Evolutionary conservation across 495 filamentous ascomycete genomes (phyloP), one percentile per base, ranked within the genome.

Genomic region (Halenospora varia): DNA sequence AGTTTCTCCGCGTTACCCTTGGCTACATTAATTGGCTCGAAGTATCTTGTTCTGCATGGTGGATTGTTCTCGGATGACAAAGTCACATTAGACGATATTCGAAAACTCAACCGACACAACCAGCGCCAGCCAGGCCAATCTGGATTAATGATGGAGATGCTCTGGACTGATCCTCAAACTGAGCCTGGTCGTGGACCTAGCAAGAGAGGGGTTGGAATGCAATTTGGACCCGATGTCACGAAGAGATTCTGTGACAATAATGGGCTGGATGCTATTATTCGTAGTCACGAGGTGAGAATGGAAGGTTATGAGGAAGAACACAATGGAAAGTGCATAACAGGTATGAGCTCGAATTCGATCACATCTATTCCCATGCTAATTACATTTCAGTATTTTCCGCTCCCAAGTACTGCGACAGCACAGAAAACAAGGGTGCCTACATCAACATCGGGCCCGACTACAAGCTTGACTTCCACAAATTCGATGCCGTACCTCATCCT

Each of bases 121-220:
- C 95, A 97, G 75, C 82, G 89, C 24, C 94, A 99, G 67, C 94
- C 94, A n/a, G 95, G 95, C 20, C 94, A 97, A 69, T 71, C 86
- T 45, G 94, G 94, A 25, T 75, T 99, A 63, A 99, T 99, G 94
- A 97, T 99, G 94, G 94, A 99, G 71, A 99, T 99, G 95, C 83
- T 99, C 18, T 99, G 94, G 94, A 97, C 94, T 0, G 94, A 99
- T 67, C 94, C 94, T 11, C 94, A 97, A 68, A 75, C 85, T 0
- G 76, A 83, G 59, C 88, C 89, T 47, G 94, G 94, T 23, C 83
- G 94, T 51, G 90, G 92, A 9, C 95, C 93, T 19, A 96, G 90
- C 77, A 99, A 99, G 80, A 84, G 94, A 68, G 94, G 94, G 55
- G 92, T 99, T 22, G 94, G 94, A 48, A 79, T 97, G 72, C 90